Conservation (phyloP, 1,284 basidiomycete genomes). For the Puccinia coronata region DNA sequence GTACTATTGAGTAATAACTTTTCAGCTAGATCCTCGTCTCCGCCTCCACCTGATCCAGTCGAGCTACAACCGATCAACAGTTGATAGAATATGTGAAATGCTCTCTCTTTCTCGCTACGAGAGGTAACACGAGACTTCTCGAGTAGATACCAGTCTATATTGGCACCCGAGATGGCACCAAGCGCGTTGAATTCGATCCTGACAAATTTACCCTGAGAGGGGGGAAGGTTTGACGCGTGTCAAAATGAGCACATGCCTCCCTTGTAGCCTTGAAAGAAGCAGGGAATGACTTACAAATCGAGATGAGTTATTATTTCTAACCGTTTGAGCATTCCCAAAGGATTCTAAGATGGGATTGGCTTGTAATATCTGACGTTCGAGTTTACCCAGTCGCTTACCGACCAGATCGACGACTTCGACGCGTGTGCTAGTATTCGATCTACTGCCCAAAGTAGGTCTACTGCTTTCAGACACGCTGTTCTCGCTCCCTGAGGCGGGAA, state of each 20-base stretch:
- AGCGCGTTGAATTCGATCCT: slow-evolving; percentile 90
- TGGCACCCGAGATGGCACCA: slow-evolving; percentile 94
- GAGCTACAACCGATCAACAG: slow-evolving; percentile 62
- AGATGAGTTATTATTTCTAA: slow-evolving; percentile 98
- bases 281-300: slow-evolving; percentile 67
- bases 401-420: slow-evolving; percentile 62
- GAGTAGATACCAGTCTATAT: slow-evolving; percentile 97
- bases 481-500: slow-evolving; percentile 60
- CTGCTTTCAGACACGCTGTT: slow-evolving; percentile 54
- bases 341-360: slow-evolving; percentile 98
- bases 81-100: slow-evolving; percentile 98
- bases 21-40: slow-evolving; percentile 61
- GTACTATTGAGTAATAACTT: slow-evolving; percentile 72
- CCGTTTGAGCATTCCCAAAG: slow-evolving; percentile 98
- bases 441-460: slow-evolving; percentile 58
- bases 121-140: slow-evolving; percentile 95
- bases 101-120: slow-evolving; percentile 83
- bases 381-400: slow-evolving; percentile 68
- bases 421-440: slow-evolving; percentile 63
- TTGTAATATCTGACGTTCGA: slow-evolving; percentile 95
- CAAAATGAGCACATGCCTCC: not conserved
- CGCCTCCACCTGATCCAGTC: slow-evolving; percentile 54
- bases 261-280: not conserved
- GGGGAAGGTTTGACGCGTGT: not conserved
- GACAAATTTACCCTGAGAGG: slow-evolving; percentile 79